Evolutionary conservation across 2,329 filamentous ascomycete genomes (phyloP).

Genomic region (Venturia aucupariae): DNA sequence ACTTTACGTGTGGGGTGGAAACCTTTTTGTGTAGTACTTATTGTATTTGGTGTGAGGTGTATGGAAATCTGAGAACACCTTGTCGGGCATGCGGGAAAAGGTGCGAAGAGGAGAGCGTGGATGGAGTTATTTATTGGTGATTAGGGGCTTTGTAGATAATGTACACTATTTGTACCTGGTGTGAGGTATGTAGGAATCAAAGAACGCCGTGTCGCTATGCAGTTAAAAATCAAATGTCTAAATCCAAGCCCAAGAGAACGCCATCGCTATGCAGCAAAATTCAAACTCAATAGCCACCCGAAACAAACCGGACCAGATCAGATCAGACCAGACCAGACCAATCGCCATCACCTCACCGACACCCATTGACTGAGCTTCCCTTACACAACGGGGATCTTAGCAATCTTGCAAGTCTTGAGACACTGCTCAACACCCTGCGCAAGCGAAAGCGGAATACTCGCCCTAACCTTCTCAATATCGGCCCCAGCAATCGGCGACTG

Average conservation of each 20-base stretch:
- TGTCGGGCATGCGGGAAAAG: no score
- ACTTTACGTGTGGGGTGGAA: no score
- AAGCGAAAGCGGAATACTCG: conserved; percentile 37
- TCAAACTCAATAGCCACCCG: no score
- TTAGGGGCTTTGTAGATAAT: background rate
- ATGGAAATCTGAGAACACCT: no score
- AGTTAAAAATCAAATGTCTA: background rate
- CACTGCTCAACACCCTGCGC: conserved; percentile 46
- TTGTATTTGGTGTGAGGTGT: no score
- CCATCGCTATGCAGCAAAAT: background rate
- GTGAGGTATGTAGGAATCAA: background rate
- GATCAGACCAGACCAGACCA: no score
- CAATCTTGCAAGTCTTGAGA: conserved; percentile 40
- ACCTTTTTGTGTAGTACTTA: no score
- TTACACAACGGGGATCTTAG: conserved; percentile 19
- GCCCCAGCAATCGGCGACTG: conserved; percentile 25
- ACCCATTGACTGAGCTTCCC: background rate
- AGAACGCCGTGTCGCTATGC: conserved; percentile 11
- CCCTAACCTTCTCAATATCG: conserved; percentile 29
- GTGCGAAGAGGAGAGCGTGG: background rate
- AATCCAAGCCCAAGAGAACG: background rate
- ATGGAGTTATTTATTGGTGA: background rate
- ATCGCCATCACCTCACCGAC: background rate
- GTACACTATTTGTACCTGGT: background rate
- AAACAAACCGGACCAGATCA: no score